These are phyloP conservation scores for Fusarium algeriense DNA, from an alignment of 2,329 filamentous ascomycete species.

Conservation along the genomic window DNA sequence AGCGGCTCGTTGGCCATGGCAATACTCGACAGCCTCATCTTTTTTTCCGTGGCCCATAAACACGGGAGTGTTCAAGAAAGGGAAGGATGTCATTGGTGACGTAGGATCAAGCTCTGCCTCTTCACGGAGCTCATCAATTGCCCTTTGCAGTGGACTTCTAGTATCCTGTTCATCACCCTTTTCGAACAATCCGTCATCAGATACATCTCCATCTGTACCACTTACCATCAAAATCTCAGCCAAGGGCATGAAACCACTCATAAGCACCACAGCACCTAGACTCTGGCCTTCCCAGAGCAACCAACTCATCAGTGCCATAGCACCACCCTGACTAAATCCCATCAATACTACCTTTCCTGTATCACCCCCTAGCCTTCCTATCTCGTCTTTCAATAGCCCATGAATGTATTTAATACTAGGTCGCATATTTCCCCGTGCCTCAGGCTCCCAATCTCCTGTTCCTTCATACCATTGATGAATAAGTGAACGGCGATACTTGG, in stretches of 20 bases:
- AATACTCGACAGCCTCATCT: slow-evolving; percentile 57
- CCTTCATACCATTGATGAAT: slow-evolving; percentile 55
- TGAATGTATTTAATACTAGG: slow-evolving; percentile 58
- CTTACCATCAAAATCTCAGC: slow-evolving; percentile 47
- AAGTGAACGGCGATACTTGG: slow-evolving; percentile 49
- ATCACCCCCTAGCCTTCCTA: slow-evolving; percentile 51
- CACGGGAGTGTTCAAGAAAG: slow-evolving; percentile 52
- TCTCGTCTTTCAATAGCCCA: slow-evolving; percentile 53
- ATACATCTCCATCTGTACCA: not conserved
- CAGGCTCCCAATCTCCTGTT: slow-evolving; percentile 52
- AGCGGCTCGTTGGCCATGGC: slow-evolving; percentile 52
- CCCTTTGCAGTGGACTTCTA: slow-evolving; percentile 32
- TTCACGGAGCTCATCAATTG: slow-evolving; percentile 45
- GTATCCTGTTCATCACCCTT: slow-evolving; percentile 4
- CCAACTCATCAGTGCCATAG: slow-evolving; percentile 57
- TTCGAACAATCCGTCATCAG: slow-evolving; percentile 41
- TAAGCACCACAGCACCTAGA: slow-evolving; percentile 56
- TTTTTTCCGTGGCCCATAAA: slow-evolving; percentile 61
- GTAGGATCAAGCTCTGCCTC: slow-evolving; percentile 45
- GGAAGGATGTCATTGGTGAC: not conserved
- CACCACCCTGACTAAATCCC: slow-evolving; percentile 68
- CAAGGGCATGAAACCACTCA: slow-evolving; percentile 62
- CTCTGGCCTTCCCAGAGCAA: slow-evolving; percentile 58
- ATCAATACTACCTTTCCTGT: slow-evolving; percentile 58
- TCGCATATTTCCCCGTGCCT: slow-evolving; percentile 52